phyloP scores from a whole-genome alignment of 495 filamentous ascomycete species.

The Hyaloscypha bicolor region DNA sequence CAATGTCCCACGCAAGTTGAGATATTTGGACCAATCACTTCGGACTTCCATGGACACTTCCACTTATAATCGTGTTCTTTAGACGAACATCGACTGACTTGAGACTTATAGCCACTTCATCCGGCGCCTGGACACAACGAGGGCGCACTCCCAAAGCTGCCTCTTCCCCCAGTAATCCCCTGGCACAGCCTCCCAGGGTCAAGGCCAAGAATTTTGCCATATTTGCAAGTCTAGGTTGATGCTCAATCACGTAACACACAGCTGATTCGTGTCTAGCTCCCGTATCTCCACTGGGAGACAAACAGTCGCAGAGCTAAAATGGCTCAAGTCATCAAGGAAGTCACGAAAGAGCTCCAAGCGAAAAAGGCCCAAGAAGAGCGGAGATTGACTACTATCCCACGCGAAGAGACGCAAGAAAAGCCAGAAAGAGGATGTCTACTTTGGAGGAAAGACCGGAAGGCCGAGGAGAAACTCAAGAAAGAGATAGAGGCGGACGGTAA shows the following conservation, averaged over 20 bases:
- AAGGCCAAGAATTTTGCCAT: constrained; percentile 21
- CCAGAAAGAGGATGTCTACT: constrained; percentile 8
- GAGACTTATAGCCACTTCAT: background rate
- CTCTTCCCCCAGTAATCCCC: no score
- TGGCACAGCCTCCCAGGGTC: background rate
- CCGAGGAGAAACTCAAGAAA: background rate
- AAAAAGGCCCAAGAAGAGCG: background rate
- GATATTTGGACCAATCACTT: no score
- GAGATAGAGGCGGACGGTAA: background rate
- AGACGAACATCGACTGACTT: background rate
- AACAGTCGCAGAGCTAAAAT: constrained; percentile 21
- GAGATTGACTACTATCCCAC: background rate
- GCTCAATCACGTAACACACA: background rate
- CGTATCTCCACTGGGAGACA: constrained; percentile 31
- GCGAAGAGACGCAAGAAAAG: background rate
- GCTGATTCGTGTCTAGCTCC: constrained; percentile 16
- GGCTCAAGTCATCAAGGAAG: constrained; percentile 22
- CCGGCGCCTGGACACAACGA: constrained; percentile 12
- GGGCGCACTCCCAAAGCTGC: background rate
- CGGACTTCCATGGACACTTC: background rate
- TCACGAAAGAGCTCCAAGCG: constrained; percentile 3
- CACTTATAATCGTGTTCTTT: background rate
- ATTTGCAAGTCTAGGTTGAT: constrained; percentile 9
- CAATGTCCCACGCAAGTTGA: background rate
- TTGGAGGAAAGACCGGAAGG: background rate